Evolutionary conservation across 2,329 filamentous ascomycete genomes (phyloP).

Genomic region (Fusarium sp.): DNA sequence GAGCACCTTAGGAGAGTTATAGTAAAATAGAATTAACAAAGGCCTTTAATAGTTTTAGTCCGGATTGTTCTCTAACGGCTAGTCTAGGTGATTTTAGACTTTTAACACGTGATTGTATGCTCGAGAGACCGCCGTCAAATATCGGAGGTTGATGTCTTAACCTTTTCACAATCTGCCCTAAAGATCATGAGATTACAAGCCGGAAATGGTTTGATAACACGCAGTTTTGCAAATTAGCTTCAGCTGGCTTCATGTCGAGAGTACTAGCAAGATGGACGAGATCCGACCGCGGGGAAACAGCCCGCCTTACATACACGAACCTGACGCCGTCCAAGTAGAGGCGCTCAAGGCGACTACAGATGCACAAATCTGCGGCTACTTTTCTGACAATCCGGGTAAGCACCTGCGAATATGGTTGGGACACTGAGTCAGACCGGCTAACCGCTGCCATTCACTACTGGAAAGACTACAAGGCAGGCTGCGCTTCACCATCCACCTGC

Average conservation of each 20-base stretch:
- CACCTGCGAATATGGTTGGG: rapidly evolving
- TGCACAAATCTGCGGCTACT: not conserved
- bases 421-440: not conserved
- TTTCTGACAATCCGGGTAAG: not conserved
- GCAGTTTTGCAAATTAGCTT: rapidly evolving
- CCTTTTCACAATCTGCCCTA: rapidly evolving
- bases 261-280: not conserved
- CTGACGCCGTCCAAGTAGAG: not conserved
- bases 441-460: not conserved
- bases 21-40: not conserved
- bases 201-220: rapidly evolving
- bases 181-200: rapidly evolving
- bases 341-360: not conserved
- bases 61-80: not conserved
- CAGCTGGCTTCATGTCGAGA: not conserved
- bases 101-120: rapidly evolving
- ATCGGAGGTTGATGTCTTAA: not conserved
- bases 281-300: rapidly evolving
- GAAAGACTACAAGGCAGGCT: not conserved
- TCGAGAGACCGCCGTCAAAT: not conserved
- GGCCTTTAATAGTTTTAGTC: rapidly evolving
- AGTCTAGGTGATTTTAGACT: too few species aligned
- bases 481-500: not conserved
- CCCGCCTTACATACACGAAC: not conserved
- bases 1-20: not conserved